phyloP scores from a whole-genome alignment of 495 filamentous ascomycete species.

The Hypoxylon subgilvum region DNA sequence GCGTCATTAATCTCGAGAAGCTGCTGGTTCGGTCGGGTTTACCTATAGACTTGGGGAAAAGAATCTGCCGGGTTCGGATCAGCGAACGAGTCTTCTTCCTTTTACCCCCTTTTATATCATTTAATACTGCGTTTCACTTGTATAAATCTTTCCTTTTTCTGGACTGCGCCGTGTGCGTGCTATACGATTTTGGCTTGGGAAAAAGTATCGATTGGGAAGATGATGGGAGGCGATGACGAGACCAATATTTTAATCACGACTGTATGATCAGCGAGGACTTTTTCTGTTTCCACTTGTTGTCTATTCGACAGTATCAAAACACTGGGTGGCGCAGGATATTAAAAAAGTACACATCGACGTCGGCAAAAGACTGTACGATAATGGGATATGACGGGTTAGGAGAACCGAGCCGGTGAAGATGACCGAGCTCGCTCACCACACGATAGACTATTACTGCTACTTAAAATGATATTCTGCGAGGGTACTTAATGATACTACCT shows the following conservation, averaged over 20 bases:
- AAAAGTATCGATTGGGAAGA: slow-evolving; percentile 14
- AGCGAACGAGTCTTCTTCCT: slow-evolving; percentile 13
- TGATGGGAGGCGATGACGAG: slow-evolving; percentile 16
- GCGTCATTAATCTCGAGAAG: slow-evolving; percentile 11
- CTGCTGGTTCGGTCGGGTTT: slow-evolving; percentile 21
- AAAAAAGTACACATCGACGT: not conserved
- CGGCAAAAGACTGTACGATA: slow-evolving; percentile 12
- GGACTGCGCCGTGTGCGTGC: slow-evolving; percentile 7
- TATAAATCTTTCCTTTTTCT: slow-evolving; percentile 15
- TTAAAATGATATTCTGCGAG: slow-evolving; percentile 2
- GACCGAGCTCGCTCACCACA: not conserved
- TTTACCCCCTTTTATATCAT: slow-evolving; percentile 4
- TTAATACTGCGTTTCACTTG: slow-evolving; percentile 33
- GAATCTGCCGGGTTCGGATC: slow-evolving; percentile 33
- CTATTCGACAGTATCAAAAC: slow-evolving; percentile 2
- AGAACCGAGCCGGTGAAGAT: not conserved
- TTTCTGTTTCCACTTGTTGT: slow-evolving; percentile 6
- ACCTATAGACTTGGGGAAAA: slow-evolving; percentile 33
- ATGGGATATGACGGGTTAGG: not conserved
- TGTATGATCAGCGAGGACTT: slow-evolving; percentile 35
- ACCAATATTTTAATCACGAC: slow-evolving; percentile 27
- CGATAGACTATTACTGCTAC: not conserved
- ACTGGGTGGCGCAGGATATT: slow-evolving; percentile 11
- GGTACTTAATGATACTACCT: slow-evolving; percentile 9
- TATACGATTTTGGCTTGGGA: slow-evolving; percentile 26